Evolutionary conservation across 345 rosid species (phyloP), one percentile per base, ranked within the genome.

Genomic region (Streptanthus diversifolius): DNA sequence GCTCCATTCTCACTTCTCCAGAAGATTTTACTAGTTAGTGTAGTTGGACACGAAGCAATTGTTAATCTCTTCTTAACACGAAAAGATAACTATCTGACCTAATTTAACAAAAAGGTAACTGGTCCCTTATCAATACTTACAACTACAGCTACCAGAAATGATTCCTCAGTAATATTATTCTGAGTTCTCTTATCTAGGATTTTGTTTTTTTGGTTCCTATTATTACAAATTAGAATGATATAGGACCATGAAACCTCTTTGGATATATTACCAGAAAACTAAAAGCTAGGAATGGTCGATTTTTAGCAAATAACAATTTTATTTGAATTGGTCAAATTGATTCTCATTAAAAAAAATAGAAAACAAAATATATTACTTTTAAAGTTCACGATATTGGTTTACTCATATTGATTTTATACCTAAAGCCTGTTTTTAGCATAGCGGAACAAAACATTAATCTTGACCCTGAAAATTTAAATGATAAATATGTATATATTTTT

Each of bases 1-100:
- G 70, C 41, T 70, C 72, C 52, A 63, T 76, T 76, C 80, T 70
- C 80, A 70, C 80, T 70, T 70, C 41, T 66, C 66, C n/a, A 47
- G 55, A 70, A n/a, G 25, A 21, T 32, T 58, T 67, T 32, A 39
- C 36, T 40, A 5, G 40, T 54, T 71, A 35, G 36, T 71, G 5
- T 40, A 41, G 25, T 14, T 33, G 30, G 18, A 64, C 70, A 21
- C 53, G 25, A n/a, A 54, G 27, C 41, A 56, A 18, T 32, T 32
- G 41, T 17, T 53, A 30, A n/a, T 63, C 14, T 30, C 39, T 64
- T 63, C 22, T 62, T n/a, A 63, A 22, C 13, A 29, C 7, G 17
- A 35, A 15, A 32, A 32, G 4, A 9, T 22, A 24, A 41, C 64
- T 43, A 29, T 54, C 15, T 53, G 36, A 25, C 36, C 35, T 52